Conservation (phyloP, 2,329 filamentous ascomycete genomes). For the Xylariaceae sp. region DNA sequence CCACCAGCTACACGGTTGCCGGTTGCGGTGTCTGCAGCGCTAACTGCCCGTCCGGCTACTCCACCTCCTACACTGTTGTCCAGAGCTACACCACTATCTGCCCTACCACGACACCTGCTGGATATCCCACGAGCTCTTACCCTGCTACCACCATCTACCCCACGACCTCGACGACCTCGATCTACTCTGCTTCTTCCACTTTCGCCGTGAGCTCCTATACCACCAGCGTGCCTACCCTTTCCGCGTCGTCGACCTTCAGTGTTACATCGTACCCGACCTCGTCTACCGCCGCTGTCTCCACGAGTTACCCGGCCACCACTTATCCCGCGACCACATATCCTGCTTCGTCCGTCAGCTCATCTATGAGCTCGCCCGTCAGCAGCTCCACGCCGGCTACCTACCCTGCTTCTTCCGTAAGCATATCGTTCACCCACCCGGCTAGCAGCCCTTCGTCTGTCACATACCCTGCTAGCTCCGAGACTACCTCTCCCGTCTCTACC, state of each 20-base stretch:
- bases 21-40: conserved; percentile 35
- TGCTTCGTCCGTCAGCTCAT: too few species aligned
- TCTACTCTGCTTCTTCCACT: conserved; percentile 24
- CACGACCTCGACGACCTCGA: conserved; percentile 24
- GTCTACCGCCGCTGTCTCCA: conserved; percentile 14
- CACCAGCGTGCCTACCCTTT: conserved; percentile 6
- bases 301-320: conserved; percentile 11
- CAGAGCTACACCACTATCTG: conserved; percentile 32
- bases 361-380: too few species aligned
- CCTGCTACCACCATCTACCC: conserved; percentile 23
- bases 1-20: conserved; percentile 32
- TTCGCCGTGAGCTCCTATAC: conserved; percentile 23
- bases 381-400: conserved; percentile 4
- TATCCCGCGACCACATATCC: conserved; percentile 12
- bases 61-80: conserved; percentile 31
- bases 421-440: neutral
- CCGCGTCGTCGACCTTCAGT: conserved; percentile 24
- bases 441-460: neutral
- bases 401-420: conserved; percentile 1
- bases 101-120: conserved; percentile 22
- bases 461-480: neutral
- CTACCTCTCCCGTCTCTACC: neutral
- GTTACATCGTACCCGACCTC: conserved; percentile 21
- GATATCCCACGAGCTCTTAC: neutral
- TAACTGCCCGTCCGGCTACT: conserved; percentile 39